Conservation (phyloP, 768 basidiomycete species). For the Serendipita sp. region DNA sequence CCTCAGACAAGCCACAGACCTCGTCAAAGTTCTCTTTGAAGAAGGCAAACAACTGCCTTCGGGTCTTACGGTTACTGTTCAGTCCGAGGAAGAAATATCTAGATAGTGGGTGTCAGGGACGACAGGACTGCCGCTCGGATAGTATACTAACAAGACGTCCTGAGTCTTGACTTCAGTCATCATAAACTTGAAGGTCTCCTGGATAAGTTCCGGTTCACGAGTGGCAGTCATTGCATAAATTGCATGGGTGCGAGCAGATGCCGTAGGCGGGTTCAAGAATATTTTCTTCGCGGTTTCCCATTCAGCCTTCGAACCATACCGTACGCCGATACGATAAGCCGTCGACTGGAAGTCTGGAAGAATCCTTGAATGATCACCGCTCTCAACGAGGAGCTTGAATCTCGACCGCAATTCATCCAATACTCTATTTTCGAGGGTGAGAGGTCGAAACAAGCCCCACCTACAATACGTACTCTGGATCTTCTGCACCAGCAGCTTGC, state of each 20-base stretch:
- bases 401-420: conserved; percentile 53
- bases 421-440: conserved; percentile 33
- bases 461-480: conserved; percentile 15
- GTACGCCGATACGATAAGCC: conserved; percentile 42
- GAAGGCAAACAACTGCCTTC: conserved; percentile 40
- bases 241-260: conserved; percentile 53
- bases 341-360: conserved; percentile 59
- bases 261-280: conserved; percentile 57
- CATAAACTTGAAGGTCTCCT: conserved; percentile 50
- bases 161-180: conserved; percentile 29
- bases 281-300: conserved; percentile 57
- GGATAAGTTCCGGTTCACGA: conserved; percentile 37
- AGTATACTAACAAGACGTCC: conserved; percentile 16
- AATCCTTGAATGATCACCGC: conserved; percentile 60
- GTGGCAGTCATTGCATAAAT: conserved; percentile 59
- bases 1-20: conserved; percentile 25
- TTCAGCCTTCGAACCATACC: conserved; percentile 56
- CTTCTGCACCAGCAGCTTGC: conserved; percentile 34
- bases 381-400: conserved; percentile 55
- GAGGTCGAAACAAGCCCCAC: conserved; percentile 8
- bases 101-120: conserved; percentile 47
- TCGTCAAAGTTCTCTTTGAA: conserved; percentile 54
- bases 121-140: background rate
- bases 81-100: conserved; percentile 48
- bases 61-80: conserved; percentile 36